A percentile compares a stretch with the other conserved stretches of the same genome.
These are phyloP conservation scores for Dryadomyces quercus-mongolicae DNA, from an alignment of 2,329 filamentous ascomycete species.

Conservation along the genomic window DNA sequence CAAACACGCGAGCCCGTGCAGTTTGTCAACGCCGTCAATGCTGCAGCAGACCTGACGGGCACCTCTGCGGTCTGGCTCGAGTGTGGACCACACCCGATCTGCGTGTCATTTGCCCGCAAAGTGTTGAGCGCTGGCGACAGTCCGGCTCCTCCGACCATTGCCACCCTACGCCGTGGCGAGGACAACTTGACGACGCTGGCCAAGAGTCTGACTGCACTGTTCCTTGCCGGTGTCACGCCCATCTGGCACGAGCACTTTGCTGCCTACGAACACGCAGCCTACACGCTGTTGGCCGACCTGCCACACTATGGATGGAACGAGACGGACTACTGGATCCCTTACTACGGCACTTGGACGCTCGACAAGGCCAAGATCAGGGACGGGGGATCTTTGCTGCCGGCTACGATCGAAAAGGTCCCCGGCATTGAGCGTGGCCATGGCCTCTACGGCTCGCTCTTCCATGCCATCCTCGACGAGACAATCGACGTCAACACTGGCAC, in stretches of 20 bases:
- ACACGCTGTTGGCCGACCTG: slow-evolving; percentile 52
- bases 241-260: background rate
- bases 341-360: slow-evolving; percentile 45
- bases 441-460: background rate
- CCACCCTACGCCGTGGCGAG: slow-evolving; percentile 42
- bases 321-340: slow-evolving; percentile 63
- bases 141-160: slow-evolving; percentile 13
- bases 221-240: background rate
- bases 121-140: background rate
- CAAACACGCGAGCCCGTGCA: background rate
- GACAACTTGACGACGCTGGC: slow-evolving; percentile 45
- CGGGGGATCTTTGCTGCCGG: background rate
- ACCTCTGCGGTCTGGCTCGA: background rate
- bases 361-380: slow-evolving; percentile 41
- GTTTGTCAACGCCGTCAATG: background rate
- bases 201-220: slow-evolving; percentile 25
- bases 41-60: background rate
- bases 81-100: background rate
- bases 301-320: slow-evolving; percentile 57
- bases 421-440: background rate
- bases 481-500: too few species aligned
- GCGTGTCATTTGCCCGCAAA: background rate
- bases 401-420: background rate
- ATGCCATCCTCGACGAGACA: too few species aligned
- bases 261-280: slow-evolving; percentile 56